These are phyloP conservation scores for Citrus australasica DNA, from an alignment of 345 rosid genomes.

Conservation along the genomic window DNA sequence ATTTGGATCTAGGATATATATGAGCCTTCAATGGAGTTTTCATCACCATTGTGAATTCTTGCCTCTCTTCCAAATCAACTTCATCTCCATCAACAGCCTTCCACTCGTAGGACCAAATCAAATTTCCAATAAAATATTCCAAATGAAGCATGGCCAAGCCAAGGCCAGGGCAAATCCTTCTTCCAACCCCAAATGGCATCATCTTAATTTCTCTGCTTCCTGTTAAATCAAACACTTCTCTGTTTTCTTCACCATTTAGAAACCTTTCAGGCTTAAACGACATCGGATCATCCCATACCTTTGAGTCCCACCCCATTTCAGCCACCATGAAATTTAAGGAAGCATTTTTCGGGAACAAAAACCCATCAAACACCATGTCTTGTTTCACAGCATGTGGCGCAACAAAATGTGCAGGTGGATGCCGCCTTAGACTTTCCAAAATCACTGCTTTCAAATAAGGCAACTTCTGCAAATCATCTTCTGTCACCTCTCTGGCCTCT, in stretches of 20 bases:
- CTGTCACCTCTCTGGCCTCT: background rate
- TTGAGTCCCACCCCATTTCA: background rate
- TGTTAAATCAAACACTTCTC: background rate
- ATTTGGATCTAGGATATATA: background rate
- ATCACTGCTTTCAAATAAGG: constrained; percentile 4
- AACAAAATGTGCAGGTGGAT: constrained; percentile 1
- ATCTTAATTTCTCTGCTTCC: constrained; percentile 12
- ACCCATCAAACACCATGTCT: background rate
- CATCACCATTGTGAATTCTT: background rate
- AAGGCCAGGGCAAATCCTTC: constrained; percentile 17
- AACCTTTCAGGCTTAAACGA: constrained; percentile 6
- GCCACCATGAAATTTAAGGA: constrained; percentile 2
- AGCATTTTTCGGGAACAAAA: background rate
- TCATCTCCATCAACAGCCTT: constrained; percentile 7
- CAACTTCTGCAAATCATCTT: constrained; percentile 8
- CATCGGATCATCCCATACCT: constrained; percentile 10
- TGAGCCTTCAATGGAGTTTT: constrained; percentile 4
- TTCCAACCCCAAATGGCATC: constrained; percentile 18
- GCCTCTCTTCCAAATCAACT: background rate
- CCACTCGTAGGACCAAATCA: constrained; percentile 5
- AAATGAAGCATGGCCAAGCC: constrained; percentile 9
- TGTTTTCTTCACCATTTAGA: background rate
- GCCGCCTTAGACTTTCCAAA: constrained; percentile 8
- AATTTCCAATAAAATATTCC: constrained; percentile 9
- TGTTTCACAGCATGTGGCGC: constrained; percentile 1